Base-by-base conservation (phyloP, 768 basidiomycete genomes). In the Rhizopogon vulgaris region DNA sequence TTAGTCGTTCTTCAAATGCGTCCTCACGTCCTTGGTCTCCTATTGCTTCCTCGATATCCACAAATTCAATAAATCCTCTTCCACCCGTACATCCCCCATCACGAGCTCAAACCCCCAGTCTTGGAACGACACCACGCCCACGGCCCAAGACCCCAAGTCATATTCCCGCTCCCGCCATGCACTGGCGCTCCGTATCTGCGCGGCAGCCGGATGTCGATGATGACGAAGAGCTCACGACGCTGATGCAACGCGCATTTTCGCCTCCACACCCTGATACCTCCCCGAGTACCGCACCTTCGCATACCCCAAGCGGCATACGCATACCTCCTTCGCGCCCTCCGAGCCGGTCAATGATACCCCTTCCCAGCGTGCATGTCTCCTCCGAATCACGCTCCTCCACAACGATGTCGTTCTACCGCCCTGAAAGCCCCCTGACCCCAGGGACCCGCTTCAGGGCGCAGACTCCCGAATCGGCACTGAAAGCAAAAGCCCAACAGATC, bases 21-120 rank as follows among this genome's bases (percentile, higher is more conserved):
- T 88, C 87, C 48, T 89, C 86, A 12, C 74, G 87, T 39, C 87
- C 87, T 46, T 89, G 87, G 85, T 88, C 87, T 10, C 87, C 87
- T 38, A 70, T 85, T 18, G 84, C 78, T 48, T 84, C 84, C 6
- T 84, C 86, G 11, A 76, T 78, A 62, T 87, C 86, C 12, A 86
- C 84, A 24, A 65, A 67, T 27, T 71, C 73, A 11, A 61, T 74
- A 41, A 67, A 77, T 12, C 61, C 68, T 34, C 64, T 60, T 58
- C 50, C 63, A 61, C 57, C 58, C 60, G 53, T 69, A 57, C 60
- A 69, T 46, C 70, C 78, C 24, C 67, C 73, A 40, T 85, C 85
- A 36, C 79, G 85, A 50, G 71, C 84, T 1, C 83, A 82, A 56
- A 83, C 83, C 2, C 82, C 84, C 43, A 22, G 60, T 30, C 32